Evolutionary conservation across 192 early-diverging fungal genomes (phyloP), one percentile per base, ranked within the genome.

Genomic region (Gamsiella multidivaricata): DNA sequence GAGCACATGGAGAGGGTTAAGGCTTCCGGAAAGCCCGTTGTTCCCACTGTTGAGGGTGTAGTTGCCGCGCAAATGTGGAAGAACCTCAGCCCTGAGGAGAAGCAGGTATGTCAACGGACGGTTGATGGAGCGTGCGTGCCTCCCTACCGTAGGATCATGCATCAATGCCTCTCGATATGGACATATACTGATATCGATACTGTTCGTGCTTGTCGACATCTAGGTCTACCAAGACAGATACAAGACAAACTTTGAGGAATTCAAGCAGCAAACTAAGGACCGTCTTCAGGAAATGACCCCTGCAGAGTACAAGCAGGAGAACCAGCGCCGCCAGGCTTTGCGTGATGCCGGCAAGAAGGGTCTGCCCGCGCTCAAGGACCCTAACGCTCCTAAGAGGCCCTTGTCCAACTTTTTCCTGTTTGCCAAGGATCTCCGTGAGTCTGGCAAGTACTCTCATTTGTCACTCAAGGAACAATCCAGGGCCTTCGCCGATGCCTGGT

Each of bases 331-430:
- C n/a, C 58, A 50, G 32, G 73, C 73, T 3, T 23, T 78, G 11
- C 64, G 65, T 29, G 73, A 58, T 25, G 46, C 65, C 9, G 70
- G 59, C 60, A 74, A 73, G 65, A 73, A 65, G 55, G 45, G 33
- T 20, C 17, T 64, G 20, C 50, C 56, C 17, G 26, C 58, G 1
- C 62, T 66, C 28, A 81, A 69, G 57, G 80, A 81, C 37, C 80
- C 80, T 23, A 81, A 81, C 33, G 80, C 80, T 3, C 80, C 80
- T 9, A 74, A 73, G 56, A 54, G 80, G 25, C 80, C 80, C 26
- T 14, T 67, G 23, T 45, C 36, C 54, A 58, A 59, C 17, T 81
- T 58, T 51, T 74, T 81, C 61, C 61, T 62, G 14, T 81, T 36
- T 41, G 60, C 70, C 0, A 37, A 74, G 41, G 69, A 81, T 3